phyloP scores from a whole-genome alignment of 768 basidiomycete species.

The Rickenella mellea region DNA sequence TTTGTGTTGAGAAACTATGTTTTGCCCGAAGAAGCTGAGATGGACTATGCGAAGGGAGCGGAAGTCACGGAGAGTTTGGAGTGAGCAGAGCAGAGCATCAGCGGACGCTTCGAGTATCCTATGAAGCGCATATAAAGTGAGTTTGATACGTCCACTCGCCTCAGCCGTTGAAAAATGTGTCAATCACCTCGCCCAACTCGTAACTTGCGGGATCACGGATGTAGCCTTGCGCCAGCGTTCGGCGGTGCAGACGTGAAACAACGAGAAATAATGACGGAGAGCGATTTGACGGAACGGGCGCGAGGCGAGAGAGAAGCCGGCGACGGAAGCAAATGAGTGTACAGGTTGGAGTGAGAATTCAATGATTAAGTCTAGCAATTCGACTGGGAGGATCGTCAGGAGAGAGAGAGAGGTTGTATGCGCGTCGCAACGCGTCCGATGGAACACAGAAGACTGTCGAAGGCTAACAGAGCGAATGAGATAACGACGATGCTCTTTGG shows the following conservation, averaged over 20 bases:
- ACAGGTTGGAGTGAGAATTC: too few relatives aligned
- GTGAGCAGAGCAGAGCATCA: conserved; percentile 3
- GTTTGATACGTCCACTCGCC: too few relatives aligned
- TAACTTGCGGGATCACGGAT: conserved; percentile 13
- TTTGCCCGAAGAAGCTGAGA: conserved; percentile 15
- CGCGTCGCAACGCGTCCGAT: too few relatives aligned
- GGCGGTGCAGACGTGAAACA: conserved; percentile 9
- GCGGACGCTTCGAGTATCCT: conserved; percentile 11
- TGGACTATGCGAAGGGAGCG: conserved; percentile 6
- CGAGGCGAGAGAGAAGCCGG: conserved; percentile 16
- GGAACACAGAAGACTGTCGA: too few relatives aligned
- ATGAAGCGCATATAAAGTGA: not conserved
- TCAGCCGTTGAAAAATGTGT: too few relatives aligned
- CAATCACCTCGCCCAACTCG: conserved; percentile 19
- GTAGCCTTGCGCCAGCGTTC: conserved; percentile 8
- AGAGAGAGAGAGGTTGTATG: too few relatives aligned
- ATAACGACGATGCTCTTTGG: too few relatives aligned
- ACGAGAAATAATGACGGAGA: conserved; percentile 17
- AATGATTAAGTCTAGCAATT: too few relatives aligned
- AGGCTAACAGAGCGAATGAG: too few relatives aligned
- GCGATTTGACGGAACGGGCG: conserved; percentile 18
- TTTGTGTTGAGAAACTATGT: conserved; percentile 13
- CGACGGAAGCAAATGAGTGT: conserved; percentile 15
- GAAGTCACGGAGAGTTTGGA: conserved; percentile 7
- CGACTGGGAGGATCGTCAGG: too few relatives aligned